These are phyloP conservation scores for Solanum medicagineum DNA, from an alignment of 257 asterid species.

Conservation along the genomic window DNA sequence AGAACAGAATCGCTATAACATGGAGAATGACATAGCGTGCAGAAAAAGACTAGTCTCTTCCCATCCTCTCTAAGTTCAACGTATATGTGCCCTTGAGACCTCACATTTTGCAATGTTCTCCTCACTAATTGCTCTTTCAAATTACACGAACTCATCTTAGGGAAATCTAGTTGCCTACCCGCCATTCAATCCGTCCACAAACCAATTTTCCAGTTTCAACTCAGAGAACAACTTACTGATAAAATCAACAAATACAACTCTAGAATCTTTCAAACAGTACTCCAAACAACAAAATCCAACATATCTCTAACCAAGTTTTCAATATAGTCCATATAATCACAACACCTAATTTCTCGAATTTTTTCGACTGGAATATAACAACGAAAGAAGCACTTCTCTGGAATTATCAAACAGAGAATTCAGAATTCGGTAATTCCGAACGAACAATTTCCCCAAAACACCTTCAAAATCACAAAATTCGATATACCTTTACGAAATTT, in stretches of 20 bases:
- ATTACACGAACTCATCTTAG: slow-evolving; percentile 20
- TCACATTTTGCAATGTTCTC: slow-evolving; percentile 53
- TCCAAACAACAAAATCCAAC: background rate
- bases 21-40: slow-evolving; percentile 71
- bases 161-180: slow-evolving; percentile 45
- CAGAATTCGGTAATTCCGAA: background rate
- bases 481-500: background rate
- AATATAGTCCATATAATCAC: background rate
- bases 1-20: slow-evolving; percentile 63
- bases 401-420: background rate
- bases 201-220: background rate
- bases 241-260: background rate
- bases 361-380: background rate
- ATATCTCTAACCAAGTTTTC: background rate
- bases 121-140: slow-evolving; percentile 64
- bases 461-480: background rate
- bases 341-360: background rate
- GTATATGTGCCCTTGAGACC: slow-evolving; percentile 71
- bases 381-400: background rate
- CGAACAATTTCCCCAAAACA: background rate
- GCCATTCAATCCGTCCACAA: slow-evolving; percentile 21
- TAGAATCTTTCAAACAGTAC: background rate
- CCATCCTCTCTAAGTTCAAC: slow-evolving; percentile 90
- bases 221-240: background rate
- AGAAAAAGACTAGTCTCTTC: slow-evolving; percentile 67